phyloP scores from a whole-genome alignment of 1,139 yeast genomes.

The Blastobotrys persicus region DNA sequence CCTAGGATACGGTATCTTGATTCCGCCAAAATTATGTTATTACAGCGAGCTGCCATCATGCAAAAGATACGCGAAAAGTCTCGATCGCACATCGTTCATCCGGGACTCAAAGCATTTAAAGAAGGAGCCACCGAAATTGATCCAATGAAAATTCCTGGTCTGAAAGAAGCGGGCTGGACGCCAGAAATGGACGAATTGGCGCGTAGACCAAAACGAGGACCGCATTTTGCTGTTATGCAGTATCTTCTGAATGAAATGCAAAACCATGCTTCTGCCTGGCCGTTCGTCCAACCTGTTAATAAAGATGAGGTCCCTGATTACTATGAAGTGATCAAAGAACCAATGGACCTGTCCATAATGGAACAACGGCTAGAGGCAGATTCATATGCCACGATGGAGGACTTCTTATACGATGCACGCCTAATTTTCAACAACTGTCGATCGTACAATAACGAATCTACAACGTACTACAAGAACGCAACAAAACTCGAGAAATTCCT shows the following conservation, averaged over 20 bases:
- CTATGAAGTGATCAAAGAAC: conserved; percentile 93
- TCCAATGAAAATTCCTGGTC: conserved; percentile 81
- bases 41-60: conserved; percentile 90
- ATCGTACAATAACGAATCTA: conserved; percentile 33
- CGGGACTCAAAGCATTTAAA: conserved; percentile 75
- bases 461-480: conserved; percentile 54
- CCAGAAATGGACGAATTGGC: conserved; percentile 98
- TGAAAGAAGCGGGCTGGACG: conserved; percentile 94
- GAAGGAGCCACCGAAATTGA: conserved; percentile 42
- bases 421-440: conserved; percentile 82
- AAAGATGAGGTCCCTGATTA: conserved; percentile 95
- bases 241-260: conserved; percentile 82
- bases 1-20: conserved; percentile 87
- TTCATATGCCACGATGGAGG: conserved; percentile 85
- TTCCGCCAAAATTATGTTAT: conserved; percentile 74
- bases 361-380: conserved; percentile 90
- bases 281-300: conserved; percentile 89
- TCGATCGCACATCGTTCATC: conserved; percentile 72
- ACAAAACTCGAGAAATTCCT: conserved; percentile 87
- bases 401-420: conserved; percentile 83
- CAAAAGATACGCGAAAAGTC: conserved; percentile 79
- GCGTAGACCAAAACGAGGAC: conserved; percentile 89
- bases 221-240: conserved; percentile 93
- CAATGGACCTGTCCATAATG: conserved; percentile 98
- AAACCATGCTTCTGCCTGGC: conserved; percentile 98